Base-by-base conservation (phyloP, 2,329 filamentous ascomycete genomes). In the Fusarium sororula region DNA sequence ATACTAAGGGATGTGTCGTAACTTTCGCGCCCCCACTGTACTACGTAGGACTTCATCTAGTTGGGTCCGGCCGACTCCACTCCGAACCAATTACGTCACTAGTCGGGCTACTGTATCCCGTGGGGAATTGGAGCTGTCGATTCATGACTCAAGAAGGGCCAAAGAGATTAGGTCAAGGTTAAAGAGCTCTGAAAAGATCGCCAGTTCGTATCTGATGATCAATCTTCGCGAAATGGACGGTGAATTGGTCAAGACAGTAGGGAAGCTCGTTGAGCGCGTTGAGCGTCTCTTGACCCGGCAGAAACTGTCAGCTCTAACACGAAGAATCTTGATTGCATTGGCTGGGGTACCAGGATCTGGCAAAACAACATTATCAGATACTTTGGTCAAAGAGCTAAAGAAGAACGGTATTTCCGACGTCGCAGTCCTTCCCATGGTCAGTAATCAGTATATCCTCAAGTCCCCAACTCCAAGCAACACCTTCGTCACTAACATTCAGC, bases 381-480 rank as follows among this genome's bases (percentile, higher is more conserved):
- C n/a, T 24, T 53, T 53, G 30, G 20, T 53, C 17, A 11, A 20
- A 35, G 17, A 53, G 30, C n/a, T 53, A 6, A 15, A 26, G 30
- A 26, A 2, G 30, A 35, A 24, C 12, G 8, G 30, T 4, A 53
- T 53, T 15, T 24, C 7, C 9, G n/a, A 53, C 11, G 17, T 53
- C 6, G 30, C 48, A 35, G 17, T 53, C n/a, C 48, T 53, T 53
- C 30, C 48, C 4, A 53, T 53, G 30, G 30, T 53, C 3, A 24
- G 48, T 35, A 5, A 35, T 35, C 32, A 15, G 32, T 3, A 15
- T 6, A 5, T 13, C 47, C 28, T 13, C 6, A 3, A 6, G 3
- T 18, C 11, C 3, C 11, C 6, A 24, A 51, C 15, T 13, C 5
- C 0, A 30, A 30, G 28, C 47, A n/a, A 9, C 0, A n/a, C 6